Evolutionary conservation across 108 stramenopile genomes (phyloP).

Genomic region (Nitzschia inconspicua): DNA sequence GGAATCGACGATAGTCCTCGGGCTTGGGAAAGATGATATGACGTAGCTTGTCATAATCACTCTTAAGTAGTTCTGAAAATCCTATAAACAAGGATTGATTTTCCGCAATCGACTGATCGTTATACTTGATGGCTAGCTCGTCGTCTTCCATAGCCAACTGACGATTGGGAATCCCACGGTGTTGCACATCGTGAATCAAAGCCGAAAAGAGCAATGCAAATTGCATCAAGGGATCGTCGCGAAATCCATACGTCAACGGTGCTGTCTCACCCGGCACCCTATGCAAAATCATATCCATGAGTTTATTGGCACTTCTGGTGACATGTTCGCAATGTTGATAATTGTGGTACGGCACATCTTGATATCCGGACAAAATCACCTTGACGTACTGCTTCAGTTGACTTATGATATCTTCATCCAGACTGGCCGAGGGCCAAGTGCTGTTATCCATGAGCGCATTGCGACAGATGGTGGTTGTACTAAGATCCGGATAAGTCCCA

Average conservation of each 20-base stretch:
- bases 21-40: constrained; percentile 41
- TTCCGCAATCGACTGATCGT: constrained; percentile 79
- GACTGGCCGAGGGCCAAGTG: constrained; percentile 22
- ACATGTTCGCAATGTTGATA: constrained; percentile 78
- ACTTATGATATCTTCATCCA: constrained; percentile 27
- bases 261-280: constrained; percentile 4
- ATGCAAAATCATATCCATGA: constrained; percentile 67
- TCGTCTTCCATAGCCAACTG: constrained; percentile 55
- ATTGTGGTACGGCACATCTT: constrained; percentile 57
- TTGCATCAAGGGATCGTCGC: constrained; percentile 57
- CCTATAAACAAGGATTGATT: constrained; percentile 58
- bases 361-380: constrained; percentile 35
- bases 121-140: constrained; percentile 64
- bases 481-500: constrained; percentile 32
- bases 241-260: constrained; percentile 50
- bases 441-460: constrained; percentile 15
- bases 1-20: constrained; percentile 57
- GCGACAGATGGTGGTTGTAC: constrained; percentile 38
- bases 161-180: constrained; percentile 54
- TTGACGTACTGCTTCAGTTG: constrained; percentile 43
- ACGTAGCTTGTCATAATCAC: constrained; percentile 39
- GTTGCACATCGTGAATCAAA: constrained; percentile 77
- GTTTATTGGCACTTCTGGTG: constrained; percentile 54
- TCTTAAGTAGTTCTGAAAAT: constrained; percentile 58
- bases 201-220: constrained; percentile 70